A percentile compares a stretch with the other conserved stretches of the same genome.
phyloP scores from a whole-genome alignment of 2,329 filamentous ascomycete species.

The Botrytis cinerea region DNA sequence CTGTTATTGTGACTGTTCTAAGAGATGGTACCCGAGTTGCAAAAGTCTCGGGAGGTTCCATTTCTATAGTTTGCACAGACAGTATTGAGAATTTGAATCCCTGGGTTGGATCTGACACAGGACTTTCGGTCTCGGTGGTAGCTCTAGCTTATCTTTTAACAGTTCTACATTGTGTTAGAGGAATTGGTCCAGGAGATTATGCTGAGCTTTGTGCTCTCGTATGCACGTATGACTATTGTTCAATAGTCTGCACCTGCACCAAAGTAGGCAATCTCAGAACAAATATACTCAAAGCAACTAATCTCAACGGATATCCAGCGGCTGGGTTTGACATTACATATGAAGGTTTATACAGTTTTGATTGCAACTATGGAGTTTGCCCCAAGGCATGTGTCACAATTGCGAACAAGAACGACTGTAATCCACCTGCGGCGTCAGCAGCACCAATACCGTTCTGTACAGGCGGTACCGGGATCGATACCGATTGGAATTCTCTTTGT shows the following conservation, averaged over 20 bases:
- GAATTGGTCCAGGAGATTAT: slow-evolving; percentile 41
- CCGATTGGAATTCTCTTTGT: too few species aligned
- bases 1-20: not conserved
- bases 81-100: slow-evolving; percentile 8
- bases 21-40: not conserved
- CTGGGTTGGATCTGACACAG: not conserved
- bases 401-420: too few species aligned
- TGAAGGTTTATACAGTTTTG: too few species aligned
- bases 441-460: too few species aligned
- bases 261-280: too few species aligned
- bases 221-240: slow-evolving; percentile 6
- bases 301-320: too few species aligned
- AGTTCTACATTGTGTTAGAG: slow-evolving; percentile 10
- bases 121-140: not conserved
- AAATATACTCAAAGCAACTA: too few species aligned
- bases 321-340: too few species aligned
- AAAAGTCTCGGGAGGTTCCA: not conserved
- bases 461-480: too few species aligned
- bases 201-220: slow-evolving; percentile 25
- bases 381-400: too few species aligned
- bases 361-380: too few species aligned
- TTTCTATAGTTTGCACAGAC: not conserved
- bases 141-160: not conserved
- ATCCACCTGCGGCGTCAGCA: too few species aligned
- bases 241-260: not conserved